A percentile compares a stretch with the other conserved stretches of the same genome.
phyloP scores from a whole-genome alignment of 352 stramenopile species.

The Pythium periplocum region DNA sequence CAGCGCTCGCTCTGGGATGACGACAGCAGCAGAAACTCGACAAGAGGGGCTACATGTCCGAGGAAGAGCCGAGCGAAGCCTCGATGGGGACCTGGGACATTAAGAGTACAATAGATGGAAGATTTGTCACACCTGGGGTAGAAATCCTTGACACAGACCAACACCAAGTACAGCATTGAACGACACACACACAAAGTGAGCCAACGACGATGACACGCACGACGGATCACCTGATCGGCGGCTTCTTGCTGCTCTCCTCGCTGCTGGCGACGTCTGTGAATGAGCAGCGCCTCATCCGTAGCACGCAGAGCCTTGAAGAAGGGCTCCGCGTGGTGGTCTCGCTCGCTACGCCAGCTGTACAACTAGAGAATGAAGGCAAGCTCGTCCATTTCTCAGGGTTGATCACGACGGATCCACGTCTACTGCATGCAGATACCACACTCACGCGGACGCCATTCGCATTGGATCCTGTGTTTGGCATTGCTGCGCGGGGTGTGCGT shows the following conservation, averaged over 20 bases:
- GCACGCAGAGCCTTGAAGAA: constrained; percentile 46
- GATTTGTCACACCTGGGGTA: too few relatives aligned
- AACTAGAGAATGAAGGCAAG: constrained; percentile 16
- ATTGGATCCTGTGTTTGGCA: constrained; percentile 50
- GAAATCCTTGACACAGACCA: too few relatives aligned
- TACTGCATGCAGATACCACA: constrained; percentile 13
- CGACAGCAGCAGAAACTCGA: constrained; percentile 30
- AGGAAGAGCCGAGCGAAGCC: background rate
- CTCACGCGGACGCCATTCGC: constrained; percentile 33
- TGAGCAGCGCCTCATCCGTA: constrained; percentile 47
- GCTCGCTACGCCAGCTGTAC: constrained; percentile 7
- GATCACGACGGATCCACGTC: constrained; percentile 34
- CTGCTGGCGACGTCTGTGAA: constrained; percentile 44
- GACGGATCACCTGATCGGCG: constrained; percentile 39
- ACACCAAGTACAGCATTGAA: too few relatives aligned
- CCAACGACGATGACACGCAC: too few relatives aligned
- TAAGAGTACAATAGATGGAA: too few relatives aligned
- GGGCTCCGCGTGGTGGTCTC: constrained; percentile 24
- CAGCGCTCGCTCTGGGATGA: constrained; percentile 23
- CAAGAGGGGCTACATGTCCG: constrained; percentile 1
- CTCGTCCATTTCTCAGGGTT: constrained; percentile 20
- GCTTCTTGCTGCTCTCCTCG: constrained; percentile 40
- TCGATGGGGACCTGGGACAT: background rate
- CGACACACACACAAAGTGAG: too few relatives aligned
- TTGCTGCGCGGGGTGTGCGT: constrained; percentile 59